Evolutionary conservation across 148 eudicot species (phyloP), one percentile per base, ranked within the genome.

Genomic region (Diospyros kaki): DNA sequence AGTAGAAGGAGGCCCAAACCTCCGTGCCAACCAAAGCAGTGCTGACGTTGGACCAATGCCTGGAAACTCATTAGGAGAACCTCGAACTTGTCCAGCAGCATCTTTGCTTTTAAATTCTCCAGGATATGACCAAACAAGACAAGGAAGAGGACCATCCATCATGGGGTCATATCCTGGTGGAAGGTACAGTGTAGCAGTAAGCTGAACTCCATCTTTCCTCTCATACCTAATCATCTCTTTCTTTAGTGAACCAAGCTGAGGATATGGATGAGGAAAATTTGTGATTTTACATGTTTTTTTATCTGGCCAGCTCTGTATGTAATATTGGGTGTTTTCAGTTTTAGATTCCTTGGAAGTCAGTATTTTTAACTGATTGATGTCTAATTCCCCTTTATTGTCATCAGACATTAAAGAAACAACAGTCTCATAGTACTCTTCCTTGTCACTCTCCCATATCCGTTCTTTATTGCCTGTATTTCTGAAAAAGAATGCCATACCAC

Each of bases 1-100:
- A 71, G 62, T 1, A 71, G 66, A 64, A 59, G 43, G 69, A 71
- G 68, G 48, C 45, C 64, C 72, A 74, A 78, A 76, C 98, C 97
- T 58, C 79, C 93, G 89, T 74, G 97, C 92, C 83, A 94, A 76
- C 98, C 98, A 94, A 66, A 94, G 98, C 72, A 94, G 89, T 42
- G 98, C 87, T 43, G 98, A 94, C 39, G 98, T 94, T 64, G 96
- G 75, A 52, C 97, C 96, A 77, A 94, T 92, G 84, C 96, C 96
- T 46, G 98, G 89, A 81, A 94, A 94, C 87, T 90, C 93, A 80
- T 94, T 92, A 17, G 98, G 98, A 78, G 98, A 92, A 53, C 97
- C 97, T 67, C 98, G 98, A 51, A 94, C 98, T 87, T 94, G 98
- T 66, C 96, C 87, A 64, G 98, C 98, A 71, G 98, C 91, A 72